Base-by-base conservation (phyloP, 2,329 filamentous ascomycete species). In the Pseudopyrenochaeta lycopersici region DNA sequence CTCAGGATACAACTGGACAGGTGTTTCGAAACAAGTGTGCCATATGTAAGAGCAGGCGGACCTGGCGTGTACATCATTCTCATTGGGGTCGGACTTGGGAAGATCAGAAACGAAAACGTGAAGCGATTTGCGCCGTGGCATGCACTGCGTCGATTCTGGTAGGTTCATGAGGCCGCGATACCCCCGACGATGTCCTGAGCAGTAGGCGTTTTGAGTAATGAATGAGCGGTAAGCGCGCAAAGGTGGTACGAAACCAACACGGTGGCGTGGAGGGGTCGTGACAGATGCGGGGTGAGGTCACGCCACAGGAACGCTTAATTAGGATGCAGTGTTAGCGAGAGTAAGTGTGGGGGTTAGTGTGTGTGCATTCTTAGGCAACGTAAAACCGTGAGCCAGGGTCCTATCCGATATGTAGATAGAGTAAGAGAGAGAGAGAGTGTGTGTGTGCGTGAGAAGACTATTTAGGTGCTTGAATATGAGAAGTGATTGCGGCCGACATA, bases 251-350 rank as follows among this genome's bases (percentile, higher is more conserved):
- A 21, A 7, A 9, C 7, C 17, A 4, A 30, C 12, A 27, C 40
- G 18, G 30, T 46, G 47, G 33, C 29, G 42, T 21, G 27, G 48
- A 44, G 38, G 33, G 38, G 47, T 23, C 9, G 38, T 42, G 40
- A 31, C 39, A 32, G 46, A 61, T 65, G 65, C 65, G 64, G 60
- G 65, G 60, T 68, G 65, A 67, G 59, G 58, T 70, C 67, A 70
- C 63, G 60, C 36, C 54, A 51, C 48, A 45, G 31, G 32, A n/a
- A 36, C 52, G 46, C 49, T 54, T 52, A 46, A 27, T 54, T 60
- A 46, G 56, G 53, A 47, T 60, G 59, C 57, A 60, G 42, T 38
- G 39, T 49, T 60, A 56, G 56, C 30, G 48, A 44, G 32, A 21
- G 17, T 17, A 38, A n/a, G 50, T 49, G 56, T 58, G 52, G 49